Base-by-base conservation (phyloP, 345 rosid species). In the Salix suchowensis region DNA sequence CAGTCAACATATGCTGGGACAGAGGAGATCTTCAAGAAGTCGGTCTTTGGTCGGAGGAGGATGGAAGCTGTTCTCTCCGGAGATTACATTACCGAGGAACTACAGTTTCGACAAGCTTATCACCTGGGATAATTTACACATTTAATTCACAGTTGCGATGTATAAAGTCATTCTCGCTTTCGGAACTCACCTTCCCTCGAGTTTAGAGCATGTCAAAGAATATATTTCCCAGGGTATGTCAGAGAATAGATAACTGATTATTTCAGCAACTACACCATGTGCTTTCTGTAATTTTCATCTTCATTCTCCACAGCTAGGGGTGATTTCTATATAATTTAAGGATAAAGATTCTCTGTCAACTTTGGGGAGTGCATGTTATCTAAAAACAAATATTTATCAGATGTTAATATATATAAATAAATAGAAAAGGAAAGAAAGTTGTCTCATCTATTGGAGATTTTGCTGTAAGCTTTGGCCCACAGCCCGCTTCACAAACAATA, bases 11-110 rank as follows among this genome's bases (percentile, higher is more conserved):
- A 71, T 70, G 73, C 75, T 96, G 99, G 99, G 80, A 70, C 68
- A 94, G 84, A 76, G 91, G 93, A 32, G 84, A 90, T 39, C 98
- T 96, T 66, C 86, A 83, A 18, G 89, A 92, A 85, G 87, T 91
- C 58, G 83, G 85, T 64, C 75, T 96, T 32, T 77, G 80, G 86
- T 79, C 85, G 18, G 78, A 77, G 15, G 80, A 77, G 77, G 82
- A 79, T 65, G 77, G 60, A 44, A 76, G 67, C 60, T 58, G 24
- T 23, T 82, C 88, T 39, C 30, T 77, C 23, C 85, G 76, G 64
- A 77, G 78, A 42, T 69, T 96, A 67, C 90, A 87, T 58, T 96
- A 96, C 61, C 78, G 80, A 83, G 90, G 91, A 84, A 77, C 54
- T 42, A 78, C 76, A 21, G 86, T 80, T 34, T 62, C 77, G 7